These are phyloP conservation scores for Bidens hawaiensis DNA, from an alignment of 140 eudicot species.

Conservation along the genomic window DNA sequence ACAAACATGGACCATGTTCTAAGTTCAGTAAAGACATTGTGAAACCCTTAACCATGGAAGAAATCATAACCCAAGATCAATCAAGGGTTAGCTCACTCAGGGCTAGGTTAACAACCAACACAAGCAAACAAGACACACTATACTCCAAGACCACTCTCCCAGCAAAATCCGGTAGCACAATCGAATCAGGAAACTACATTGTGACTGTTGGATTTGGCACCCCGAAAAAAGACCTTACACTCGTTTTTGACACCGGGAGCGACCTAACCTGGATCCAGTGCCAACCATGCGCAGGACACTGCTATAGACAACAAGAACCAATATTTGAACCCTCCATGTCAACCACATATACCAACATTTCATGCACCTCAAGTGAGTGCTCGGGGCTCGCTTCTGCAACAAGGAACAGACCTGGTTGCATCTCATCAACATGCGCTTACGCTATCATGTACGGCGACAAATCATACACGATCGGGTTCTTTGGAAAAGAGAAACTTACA, in stretches of 20 bases:
- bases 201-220: slow-evolving; percentile 66
- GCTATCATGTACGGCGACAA: slow-evolving; percentile 66
- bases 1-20: slow-evolving; percentile 77
- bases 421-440: slow-evolving; percentile 49
- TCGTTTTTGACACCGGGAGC: slow-evolving; percentile 81
- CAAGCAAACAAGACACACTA: neutral
- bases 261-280: slow-evolving; percentile 88
- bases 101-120: slow-evolving; percentile 36
- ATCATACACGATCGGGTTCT: slow-evolving; percentile 60
- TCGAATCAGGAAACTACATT: slow-evolving; percentile 60
- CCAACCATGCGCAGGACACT: slow-evolving; percentile 46
- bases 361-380: slow-evolving; percentile 49
- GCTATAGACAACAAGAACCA: slow-evolving; percentile 54
- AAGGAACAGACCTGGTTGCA: slow-evolving; percentile 47
- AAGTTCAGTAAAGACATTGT: slow-evolving; percentile 22
- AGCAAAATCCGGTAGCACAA: slow-evolving; percentile 48
- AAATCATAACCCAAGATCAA: slow-evolving; percentile 44
- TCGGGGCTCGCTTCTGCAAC: slow-evolving; percentile 50
- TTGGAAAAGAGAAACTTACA: slow-evolving; percentile 51
- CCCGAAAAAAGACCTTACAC: slow-evolving; percentile 49
- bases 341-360: slow-evolving; percentile 47
- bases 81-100: slow-evolving; percentile 50
- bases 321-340: slow-evolving; percentile 52
- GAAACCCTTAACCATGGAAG: slow-evolving; percentile 27
- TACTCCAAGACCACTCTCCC: slow-evolving; percentile 41